phyloP scores from a whole-genome alignment of 169 alveolate genomes.

The Eimeria maxima region DNA sequence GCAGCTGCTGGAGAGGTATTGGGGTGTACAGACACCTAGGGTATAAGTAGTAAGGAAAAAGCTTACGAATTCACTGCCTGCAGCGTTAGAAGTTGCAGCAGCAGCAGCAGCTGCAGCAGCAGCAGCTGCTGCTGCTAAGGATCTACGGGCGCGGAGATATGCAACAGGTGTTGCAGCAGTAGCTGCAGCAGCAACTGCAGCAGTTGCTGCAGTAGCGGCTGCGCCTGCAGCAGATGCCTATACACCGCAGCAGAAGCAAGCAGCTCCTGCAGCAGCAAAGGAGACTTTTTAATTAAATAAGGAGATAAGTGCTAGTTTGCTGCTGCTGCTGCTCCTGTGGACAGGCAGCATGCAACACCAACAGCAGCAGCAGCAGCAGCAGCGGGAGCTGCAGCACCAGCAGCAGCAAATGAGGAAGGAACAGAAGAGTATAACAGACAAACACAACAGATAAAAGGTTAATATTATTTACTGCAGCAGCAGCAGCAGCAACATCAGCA shows the following conservation, averaged over 20 bases:
- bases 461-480: neutral
- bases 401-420: neutral
- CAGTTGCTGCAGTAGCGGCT: constrained; percentile 42
- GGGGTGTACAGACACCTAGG: neutral
- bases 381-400: constrained; percentile 59
- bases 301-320: neutral
- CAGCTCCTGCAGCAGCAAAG: constrained; percentile 24
- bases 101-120: constrained; percentile 44
- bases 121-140: constrained; percentile 1
- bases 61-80: neutral
- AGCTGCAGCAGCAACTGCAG: constrained; percentile 68
- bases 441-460: neutral
- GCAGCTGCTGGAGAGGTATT: constrained; percentile 17
- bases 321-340: constrained; percentile 52
- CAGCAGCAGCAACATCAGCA: constrained; percentile 43
- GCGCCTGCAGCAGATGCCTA: constrained; percentile 45
- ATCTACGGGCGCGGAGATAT: neutral
- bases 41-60: neutral
- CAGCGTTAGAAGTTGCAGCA: neutral
- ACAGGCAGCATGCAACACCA: constrained; percentile 18
- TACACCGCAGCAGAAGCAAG: constrained; percentile 10
- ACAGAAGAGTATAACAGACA: neutral
- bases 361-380: constrained; percentile 72
- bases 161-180: constrained; percentile 31
- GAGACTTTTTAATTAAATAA: neutral